Evolutionary conservation across 108 stramenopile genomes (phyloP), one percentile per base, ranked within the genome.

Genomic region (Conticribra guillardii): DNA sequence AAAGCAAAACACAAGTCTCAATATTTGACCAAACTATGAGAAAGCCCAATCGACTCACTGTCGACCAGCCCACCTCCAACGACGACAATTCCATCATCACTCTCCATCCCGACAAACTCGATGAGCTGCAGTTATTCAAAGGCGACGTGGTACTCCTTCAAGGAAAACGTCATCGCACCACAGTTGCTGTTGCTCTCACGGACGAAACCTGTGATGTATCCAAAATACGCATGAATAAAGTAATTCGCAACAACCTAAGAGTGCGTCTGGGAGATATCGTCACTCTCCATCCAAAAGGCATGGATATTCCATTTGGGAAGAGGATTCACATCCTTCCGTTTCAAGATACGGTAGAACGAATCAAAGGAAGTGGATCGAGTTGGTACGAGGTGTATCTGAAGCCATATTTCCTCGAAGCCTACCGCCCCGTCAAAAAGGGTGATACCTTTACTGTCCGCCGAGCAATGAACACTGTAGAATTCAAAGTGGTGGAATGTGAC

Each of bases 381-480:
- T 71, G 89, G 21, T 93, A 90, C 53, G 92, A 93, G 54, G 88
- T 89, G 3, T 93, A 87, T 76, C 64, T 93, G 37, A 89, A 91
- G 84, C 92, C 92, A 9, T 93, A 93, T 78, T 93, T 93, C 58
- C 41, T 86, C 23, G 92, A 89, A 67, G 88, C 88, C 2, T 93
- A 89, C 73, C 83, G 92, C 2, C 92, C 92, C 7, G 85, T 93
- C 21, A 84, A 79, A 54, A 88, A 86, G 66, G 92, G 92, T 0
- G 92, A 93, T 71, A 77, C 80, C 69, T 93, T 93, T 56, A 77
- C 90, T 32, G 88, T 93, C 29, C 76, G 87, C 23, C 67, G 73
- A 67, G 87, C 88, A 8, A 90, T 92, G 91, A 85, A 92, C 81
- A 83, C 87, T n/a, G 87, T 89, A 30, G 89, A 90, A 46, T 88